Evolutionary conservation across 371 early-diverging fungal species (phyloP).

Genomic region (Haplosporangium sp.): DNA sequence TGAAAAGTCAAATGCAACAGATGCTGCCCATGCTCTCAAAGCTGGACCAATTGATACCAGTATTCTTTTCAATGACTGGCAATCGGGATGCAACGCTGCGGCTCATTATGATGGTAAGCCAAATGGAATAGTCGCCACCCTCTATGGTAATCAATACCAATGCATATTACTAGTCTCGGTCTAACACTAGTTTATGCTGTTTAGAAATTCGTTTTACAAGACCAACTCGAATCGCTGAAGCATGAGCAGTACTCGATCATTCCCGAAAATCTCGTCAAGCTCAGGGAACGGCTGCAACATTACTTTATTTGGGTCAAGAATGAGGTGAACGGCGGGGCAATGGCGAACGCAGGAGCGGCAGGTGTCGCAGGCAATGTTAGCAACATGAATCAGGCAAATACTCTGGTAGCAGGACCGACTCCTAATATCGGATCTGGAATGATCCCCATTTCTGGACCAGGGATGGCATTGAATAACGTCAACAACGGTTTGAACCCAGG

Average conservation of each 20-base stretch:
- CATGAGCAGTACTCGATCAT: slow-evolving; percentile 62
- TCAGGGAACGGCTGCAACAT: slow-evolving; percentile 62
- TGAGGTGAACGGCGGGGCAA: too few species aligned
- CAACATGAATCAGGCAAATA: background rate
- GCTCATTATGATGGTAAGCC: slow-evolving; percentile 61
- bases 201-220: slow-evolving; percentile 69
- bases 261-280: slow-evolving; percentile 58
- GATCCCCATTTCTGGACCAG: background rate
- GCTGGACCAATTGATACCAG: slow-evolving; percentile 59
- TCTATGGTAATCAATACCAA: background rate
- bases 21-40: slow-evolving; percentile 63
- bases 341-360: slow-evolving; percentile 11
- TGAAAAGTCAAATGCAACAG: slow-evolving; percentile 56
- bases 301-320: slow-evolving; percentile 60
- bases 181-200: background rate
- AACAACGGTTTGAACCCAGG: background rate
- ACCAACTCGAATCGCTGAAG: slow-evolving; percentile 61
- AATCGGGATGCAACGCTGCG: slow-evolving; percentile 61
- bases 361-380: slow-evolving; percentile 6
- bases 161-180: background rate
- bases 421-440: too few species aligned
- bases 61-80: slow-evolving; percentile 58
- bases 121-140: background rate
- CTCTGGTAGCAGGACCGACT: background rate
- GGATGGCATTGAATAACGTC: background rate